Evolutionary conservation across 1,284 basidiomycete species (phyloP), one percentile per base, ranked within the genome.

Genomic region (Malassezia psittaci): DNA sequence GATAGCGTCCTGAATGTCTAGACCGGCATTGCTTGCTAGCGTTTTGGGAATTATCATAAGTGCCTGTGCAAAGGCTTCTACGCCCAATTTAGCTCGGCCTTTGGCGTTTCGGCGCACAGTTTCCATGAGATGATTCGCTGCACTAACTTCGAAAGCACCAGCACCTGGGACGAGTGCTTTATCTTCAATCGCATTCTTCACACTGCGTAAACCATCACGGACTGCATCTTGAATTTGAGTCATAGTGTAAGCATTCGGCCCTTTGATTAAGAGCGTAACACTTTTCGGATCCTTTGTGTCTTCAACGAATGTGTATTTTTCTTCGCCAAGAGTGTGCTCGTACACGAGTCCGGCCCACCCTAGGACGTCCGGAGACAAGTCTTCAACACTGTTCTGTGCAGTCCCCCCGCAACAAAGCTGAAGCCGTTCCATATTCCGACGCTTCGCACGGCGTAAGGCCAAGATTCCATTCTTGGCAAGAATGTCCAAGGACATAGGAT

Each of bases 271-370:
- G 54, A 99, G 81, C 7, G 94, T 98, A 37, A 96, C 94, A 59
- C 85, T 87, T 81, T 90, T 91, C n/a, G 94, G 93, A 58, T 87
- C 84, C 77, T 86, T 88, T 75, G 94, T 90, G 62, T 98, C 89
- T 77, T 98, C 94, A 46, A 99, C 81, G 76, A 98, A 98, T 0
- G 94, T 99, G 78, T 83, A 99, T 76, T 98, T 99, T 75, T 99
- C 94, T 77, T 99, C 94, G 64, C 94, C 93, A 24, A 99, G 82
- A 9, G 93, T 96, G 77, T 98, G 91, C 78, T 99, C 94, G 78
- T 99, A 99, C 29, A 99, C 90, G 52, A 98, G 83, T 5, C 94
- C 94, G 38, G 94, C 94, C 83, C 88, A 96, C 39, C 94, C 94
- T 40, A 99, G 83, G 38, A 90, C 81, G 52, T 88, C 86, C 9